Base-by-base conservation (phyloP, 441 rosid species). In the Euphorbia neoarborescens region DNA sequence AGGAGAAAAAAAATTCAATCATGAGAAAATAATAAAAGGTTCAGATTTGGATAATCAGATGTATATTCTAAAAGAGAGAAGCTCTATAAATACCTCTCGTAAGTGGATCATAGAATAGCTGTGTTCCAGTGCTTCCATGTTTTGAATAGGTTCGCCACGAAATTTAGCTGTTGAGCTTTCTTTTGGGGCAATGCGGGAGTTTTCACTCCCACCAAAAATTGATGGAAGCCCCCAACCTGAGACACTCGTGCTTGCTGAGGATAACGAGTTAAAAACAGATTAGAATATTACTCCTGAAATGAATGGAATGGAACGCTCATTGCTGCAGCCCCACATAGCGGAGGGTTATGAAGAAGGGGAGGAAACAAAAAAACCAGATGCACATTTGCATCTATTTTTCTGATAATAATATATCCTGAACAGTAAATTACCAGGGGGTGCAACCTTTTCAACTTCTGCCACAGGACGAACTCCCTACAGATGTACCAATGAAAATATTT, bases 201-300 rank as follows among this genome's bases (percentile, higher is more conserved):
- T 78, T 74, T 92, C 92, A 64, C 74, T 80, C 20, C 90, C 88
- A 62, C 97, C 83, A 80, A 94, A 92, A 64, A 94, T 89, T 58
- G 98, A 90, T 53, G 97, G 81, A 65, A 94, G 84, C 20, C 90
- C 92, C 99, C 98, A 92, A 72, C 82, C 82, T 50, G 97, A 87
- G 83, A 80, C 84, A 57, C 84, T 77, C 62, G 79, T 66, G 54
- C 65, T 80, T 46, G 85, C 96, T 89, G 82, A 75, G 65, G 57
- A 62, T 14, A 56, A 40, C 38, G 28, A n/a, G 61, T 40, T 68
- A 42, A 32, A 56, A 46, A 62, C 13, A 66, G 38, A 17, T 59
- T 14, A 32, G 40, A 66, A 38, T n/a, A 44, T 40, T 48, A 27
- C 30, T 34, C 9, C 60, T n/a, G 32, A 13, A 35, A 28, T 46